Evolutionary conservation across 1,284 basidiomycete species (phyloP), one percentile per base, ranked within the genome.

Genomic region (Apiotrichum sp.): DNA sequence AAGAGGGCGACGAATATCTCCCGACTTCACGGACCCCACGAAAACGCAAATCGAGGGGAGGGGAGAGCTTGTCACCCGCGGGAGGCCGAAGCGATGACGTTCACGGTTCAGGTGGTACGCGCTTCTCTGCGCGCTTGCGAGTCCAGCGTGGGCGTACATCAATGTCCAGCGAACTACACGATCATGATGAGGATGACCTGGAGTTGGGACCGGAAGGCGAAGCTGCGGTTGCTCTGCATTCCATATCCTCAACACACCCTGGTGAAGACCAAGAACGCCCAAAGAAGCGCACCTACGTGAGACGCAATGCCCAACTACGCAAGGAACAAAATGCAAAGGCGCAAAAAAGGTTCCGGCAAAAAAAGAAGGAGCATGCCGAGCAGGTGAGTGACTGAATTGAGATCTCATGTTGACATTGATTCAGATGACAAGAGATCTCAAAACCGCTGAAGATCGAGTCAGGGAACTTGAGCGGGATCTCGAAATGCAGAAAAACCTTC

Each of bases 281-380:
- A 3, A 57, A 59, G 56, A 55, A 59, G 16, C 56, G 57, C 9
- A 53, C 47, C 6, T 62, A 62, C 46, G 50, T 56, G n/a, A 56
- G 61, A 29, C 57, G 63, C 38, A 63, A 67, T 34, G 56, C 53
- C 16, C 56, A 62, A 50, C 57, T 58, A 16, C 55, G 66, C 34
- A 61, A 58, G 47, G 55, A 57, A 43, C 66, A 68, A 57, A 68
- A 66, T 41, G 64, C 62, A 13, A 56, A 55, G 50, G 63, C 65
- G 6, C 65, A 66, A 56, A 65, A 62, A 46, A 65, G 61, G 43
- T 63, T 59, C 48, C 53, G 66, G 11, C 52, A 47, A 34, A 66
- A 65, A 61, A 66, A 66, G 52, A 69, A 69, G 53, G 52, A 53
- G 38, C 42, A 65, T 11, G 55, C 47, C 1, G 52, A 63, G 41